phyloP scores from a whole-genome alignment of 768 basidiomycete species.

The Podaxis mareebaensis region DNA sequence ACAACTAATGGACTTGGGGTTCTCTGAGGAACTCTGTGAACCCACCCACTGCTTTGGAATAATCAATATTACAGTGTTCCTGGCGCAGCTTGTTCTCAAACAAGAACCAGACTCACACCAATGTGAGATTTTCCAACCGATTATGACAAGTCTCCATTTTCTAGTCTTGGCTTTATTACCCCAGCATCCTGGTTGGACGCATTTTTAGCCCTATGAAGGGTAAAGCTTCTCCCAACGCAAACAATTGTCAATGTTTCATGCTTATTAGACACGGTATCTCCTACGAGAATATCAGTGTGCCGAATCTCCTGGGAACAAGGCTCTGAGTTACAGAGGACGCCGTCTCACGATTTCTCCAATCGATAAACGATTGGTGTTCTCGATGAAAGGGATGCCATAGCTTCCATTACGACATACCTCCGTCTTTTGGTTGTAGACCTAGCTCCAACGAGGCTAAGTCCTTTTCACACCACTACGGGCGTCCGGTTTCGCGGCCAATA shows the following conservation, averaged over 20 bases:
- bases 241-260: conserved; percentile 1
- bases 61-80: neutral
- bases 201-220: neutral
- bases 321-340: neutral
- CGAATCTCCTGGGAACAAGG: neutral
- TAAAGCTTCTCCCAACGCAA: conserved; percentile 6
- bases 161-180: neutral
- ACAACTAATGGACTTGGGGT: neutral
- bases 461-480: neutral
- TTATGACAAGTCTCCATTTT: neutral
- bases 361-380: neutral
- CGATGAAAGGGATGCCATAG: neutral
- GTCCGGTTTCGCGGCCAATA: neutral
- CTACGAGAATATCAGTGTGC: neutral
- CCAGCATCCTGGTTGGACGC: neutral
- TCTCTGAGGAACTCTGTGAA: neutral
- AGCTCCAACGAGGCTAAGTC: neutral
- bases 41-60: neutral
- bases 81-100: neutral
- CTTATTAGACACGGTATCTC: neutral
- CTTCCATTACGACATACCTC: neutral
- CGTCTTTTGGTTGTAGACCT: neutral
- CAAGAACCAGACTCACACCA: conserved; percentile 9
- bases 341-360: conserved; percentile 9
- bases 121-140: conserved; percentile 6